These are phyloP conservation scores for Carex arenaria DNA, from an alignment of 202 grass and related monocot genomes.

Conservation along the genomic window DNA sequence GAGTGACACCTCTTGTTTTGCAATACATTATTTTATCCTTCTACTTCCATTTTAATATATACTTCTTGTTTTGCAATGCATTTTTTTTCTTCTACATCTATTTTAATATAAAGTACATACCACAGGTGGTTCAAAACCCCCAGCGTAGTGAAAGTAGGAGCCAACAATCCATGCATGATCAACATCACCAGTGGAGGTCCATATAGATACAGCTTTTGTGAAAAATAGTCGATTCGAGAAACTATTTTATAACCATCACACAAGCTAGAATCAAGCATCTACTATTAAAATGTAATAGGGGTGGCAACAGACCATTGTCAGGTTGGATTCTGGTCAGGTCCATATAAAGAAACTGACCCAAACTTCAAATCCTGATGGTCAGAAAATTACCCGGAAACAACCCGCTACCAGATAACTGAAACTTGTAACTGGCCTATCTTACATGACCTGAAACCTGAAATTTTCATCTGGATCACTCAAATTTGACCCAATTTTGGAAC, in stretches of 20 bases:
- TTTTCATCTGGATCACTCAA: neutral
- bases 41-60: neutral
- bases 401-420: neutral
- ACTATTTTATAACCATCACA: conserved; percentile 28
- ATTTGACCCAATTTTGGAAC: too few species aligned
- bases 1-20: neutral
- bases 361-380: neutral
- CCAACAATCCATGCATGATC: conserved; percentile 96
- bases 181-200: conserved; percentile 91
- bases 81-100: neutral
- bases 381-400: neutral
- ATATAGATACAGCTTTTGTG: conserved; percentile 96
- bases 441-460: neutral
- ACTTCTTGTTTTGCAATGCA: neutral
- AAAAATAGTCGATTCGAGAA: conserved; percentile 95
- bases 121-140: conserved; percentile 69
- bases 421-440: neutral
- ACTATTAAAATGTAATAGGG: neutral
- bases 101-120: conserved; percentile 26
- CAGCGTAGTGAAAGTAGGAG: conserved; percentile 82
- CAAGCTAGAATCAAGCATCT: neutral
- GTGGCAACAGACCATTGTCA: neutral
- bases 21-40: neutral
- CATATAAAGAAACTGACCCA: neutral
- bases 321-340: neutral